phyloP scores from a whole-genome alignment of 1,284 basidiomycete genomes.

The Malassezia psittaci region DNA sequence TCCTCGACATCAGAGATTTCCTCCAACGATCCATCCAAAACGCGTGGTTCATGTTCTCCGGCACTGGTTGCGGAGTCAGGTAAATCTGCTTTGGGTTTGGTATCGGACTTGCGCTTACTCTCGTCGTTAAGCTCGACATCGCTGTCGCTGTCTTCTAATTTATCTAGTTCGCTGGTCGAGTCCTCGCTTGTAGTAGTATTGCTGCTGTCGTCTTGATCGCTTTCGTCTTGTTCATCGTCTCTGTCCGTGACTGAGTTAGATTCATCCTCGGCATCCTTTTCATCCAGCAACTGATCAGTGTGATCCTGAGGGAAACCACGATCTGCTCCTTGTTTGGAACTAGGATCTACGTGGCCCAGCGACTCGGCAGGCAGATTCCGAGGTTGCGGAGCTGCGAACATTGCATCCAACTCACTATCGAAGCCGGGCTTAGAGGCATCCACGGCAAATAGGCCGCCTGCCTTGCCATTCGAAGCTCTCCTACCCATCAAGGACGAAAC shows the following conservation, averaged over 20 bases:
- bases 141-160: neutral
- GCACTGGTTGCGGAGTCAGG: neutral
- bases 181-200: neutral
- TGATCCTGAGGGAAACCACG: neutral
- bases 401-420: slow-evolving; percentile 37
- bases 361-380: neutral
- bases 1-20: slow-evolving; percentile 8
- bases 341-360: neutral
- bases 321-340: neutral
- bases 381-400: slow-evolving; percentile 24
- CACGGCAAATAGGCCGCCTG: neutral
- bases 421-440: slow-evolving; percentile 14
- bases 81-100: neutral
- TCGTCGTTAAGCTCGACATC: neutral
- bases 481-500: neutral
- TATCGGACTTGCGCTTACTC: neutral
- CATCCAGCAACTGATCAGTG: neutral
- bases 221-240: neutral
- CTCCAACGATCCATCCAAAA: neutral
- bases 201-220: neutral
- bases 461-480: neutral
- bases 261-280: neutral
- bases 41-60: neutral
- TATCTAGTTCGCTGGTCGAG: neutral
- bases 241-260: neutral